These are phyloP conservation scores for Plantago coronopus DNA, from an alignment of 305 asterid genomes.

Conservation along the genomic window DNA sequence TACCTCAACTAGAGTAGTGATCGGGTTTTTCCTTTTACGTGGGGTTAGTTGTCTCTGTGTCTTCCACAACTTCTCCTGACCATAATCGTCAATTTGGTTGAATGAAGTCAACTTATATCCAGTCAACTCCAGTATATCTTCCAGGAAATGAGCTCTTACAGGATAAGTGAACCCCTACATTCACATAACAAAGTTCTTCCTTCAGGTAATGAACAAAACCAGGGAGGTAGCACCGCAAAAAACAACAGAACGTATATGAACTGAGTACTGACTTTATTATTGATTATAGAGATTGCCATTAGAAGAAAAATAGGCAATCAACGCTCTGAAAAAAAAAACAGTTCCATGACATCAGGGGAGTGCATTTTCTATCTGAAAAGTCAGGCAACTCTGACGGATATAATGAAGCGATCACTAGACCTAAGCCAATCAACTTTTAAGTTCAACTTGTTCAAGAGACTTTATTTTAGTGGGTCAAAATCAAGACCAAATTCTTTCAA, in stretches of 20 bases:
- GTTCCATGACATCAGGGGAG: slow-evolving; percentile 8
- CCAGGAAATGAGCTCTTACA: slow-evolving; percentile 81
- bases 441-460: background rate
- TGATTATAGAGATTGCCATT: slow-evolving; percentile 17
- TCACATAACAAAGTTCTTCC: slow-evolving; percentile 22
- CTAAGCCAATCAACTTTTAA: background rate
- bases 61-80: slow-evolving; percentile 98
- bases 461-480: slow-evolving; percentile 12
- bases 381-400: background rate
- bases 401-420: background rate
- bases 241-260: slow-evolving; percentile 12
- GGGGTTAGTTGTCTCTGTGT: slow-evolving; percentile 88
- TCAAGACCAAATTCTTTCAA: slow-evolving; percentile 15
- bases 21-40: slow-evolving; percentile 83
- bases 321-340: slow-evolving; percentile 1
- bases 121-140: slow-evolving; percentile 85
- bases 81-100: slow-evolving; percentile 96
- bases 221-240: slow-evolving; percentile 10
- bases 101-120: slow-evolving; percentile 91
- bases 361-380: slow-evolving; percentile 3
- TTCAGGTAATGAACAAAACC: slow-evolving; percentile 22
- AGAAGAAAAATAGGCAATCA: slow-evolving; percentile 1
- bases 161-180: slow-evolving; percentile 96
- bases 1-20: slow-evolving; percentile 95
- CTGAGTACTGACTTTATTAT: slow-evolving; percentile 9